Evolutionary conservation across 2,329 filamentous ascomycete genomes (phyloP).

Genomic region (Clonostachys sp.): DNA sequence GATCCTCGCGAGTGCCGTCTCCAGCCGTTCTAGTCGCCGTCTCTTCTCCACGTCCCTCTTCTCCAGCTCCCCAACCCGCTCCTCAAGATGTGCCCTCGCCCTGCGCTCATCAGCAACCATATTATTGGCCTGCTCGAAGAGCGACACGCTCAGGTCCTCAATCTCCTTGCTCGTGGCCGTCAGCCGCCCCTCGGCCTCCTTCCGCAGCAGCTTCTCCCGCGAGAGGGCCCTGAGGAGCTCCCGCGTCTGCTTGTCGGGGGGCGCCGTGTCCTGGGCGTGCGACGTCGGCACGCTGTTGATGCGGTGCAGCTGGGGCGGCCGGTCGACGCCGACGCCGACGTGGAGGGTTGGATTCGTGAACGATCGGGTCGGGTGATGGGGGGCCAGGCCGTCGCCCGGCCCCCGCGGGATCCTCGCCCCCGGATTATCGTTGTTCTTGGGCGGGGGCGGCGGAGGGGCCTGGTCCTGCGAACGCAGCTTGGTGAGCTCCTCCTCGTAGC

Average conservation of each 20-base stretch:
- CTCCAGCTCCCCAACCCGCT: constrained; percentile 65
- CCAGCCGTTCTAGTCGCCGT: constrained; percentile 63
- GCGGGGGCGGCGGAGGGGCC: neutral
- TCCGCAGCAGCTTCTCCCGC: constrained; percentile 62
- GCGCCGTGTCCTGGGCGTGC: constrained; percentile 10
- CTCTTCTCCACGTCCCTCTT: constrained; percentile 66
- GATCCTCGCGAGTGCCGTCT: constrained; percentile 66
- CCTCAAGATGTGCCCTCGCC: constrained; percentile 66
- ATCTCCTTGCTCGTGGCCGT: constrained; percentile 66
- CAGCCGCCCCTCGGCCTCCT: constrained; percentile 64
- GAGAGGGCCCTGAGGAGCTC: constrained; percentile 59
- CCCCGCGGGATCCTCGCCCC: neutral
- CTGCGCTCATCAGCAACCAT: constrained; percentile 78
- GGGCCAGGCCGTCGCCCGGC: neutral
- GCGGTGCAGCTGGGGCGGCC: constrained; percentile 2
- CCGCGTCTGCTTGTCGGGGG: constrained; percentile 17
- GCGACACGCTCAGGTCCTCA: constrained; percentile 69
- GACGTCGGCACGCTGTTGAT: constrained; percentile 9
- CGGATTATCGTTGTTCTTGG: neutral
- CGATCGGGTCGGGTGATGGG: constrained; percentile 29
- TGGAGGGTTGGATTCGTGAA: constrained; percentile 26
- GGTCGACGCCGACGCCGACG: constrained; percentile 1
- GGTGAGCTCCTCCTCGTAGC: constrained; percentile 76
- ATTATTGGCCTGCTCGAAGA: constrained; percentile 82
- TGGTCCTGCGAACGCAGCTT: constrained; percentile 41